Evolutionary conservation across 345 rosid genomes (phyloP).

Genomic region (Angophora floribunda): DNA sequence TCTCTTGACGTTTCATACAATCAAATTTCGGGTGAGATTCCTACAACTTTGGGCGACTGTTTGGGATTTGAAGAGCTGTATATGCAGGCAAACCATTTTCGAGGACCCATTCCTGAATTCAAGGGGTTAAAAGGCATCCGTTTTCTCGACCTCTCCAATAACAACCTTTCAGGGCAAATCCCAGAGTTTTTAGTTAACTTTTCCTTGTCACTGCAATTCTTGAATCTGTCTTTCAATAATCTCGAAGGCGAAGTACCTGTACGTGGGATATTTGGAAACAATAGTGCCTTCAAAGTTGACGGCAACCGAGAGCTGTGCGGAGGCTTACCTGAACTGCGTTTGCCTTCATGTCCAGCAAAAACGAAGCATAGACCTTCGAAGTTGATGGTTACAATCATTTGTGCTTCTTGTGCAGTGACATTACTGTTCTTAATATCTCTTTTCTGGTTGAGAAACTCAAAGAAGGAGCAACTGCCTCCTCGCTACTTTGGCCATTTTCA

Average conservation of each 20-base stretch:
- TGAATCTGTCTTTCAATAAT: constrained; percentile 5
- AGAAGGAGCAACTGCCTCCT: not conserved
- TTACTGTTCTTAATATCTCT: not conserved
- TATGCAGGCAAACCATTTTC: not conserved
- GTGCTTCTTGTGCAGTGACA: not conserved
- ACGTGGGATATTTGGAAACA: constrained; percentile 1
- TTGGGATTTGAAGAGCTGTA: not conserved
- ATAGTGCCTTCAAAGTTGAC: not conserved
- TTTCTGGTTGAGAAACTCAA: not conserved
- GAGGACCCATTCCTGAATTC: constrained; percentile 6
- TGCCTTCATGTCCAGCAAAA: not conserved
- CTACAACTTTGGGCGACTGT: not conserved
- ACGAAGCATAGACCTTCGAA: not conserved
- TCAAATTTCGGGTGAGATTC: constrained; percentile 1
- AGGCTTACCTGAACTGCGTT: not conserved
- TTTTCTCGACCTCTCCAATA: constrained; percentile 6
- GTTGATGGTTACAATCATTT: not conserved
- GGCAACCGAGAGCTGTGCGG: constrained; percentile 3
- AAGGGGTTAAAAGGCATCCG: not conserved
- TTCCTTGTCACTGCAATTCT: not conserved
- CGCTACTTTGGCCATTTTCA: not conserved
- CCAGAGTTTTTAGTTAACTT: not conserved
- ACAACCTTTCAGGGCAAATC: constrained; percentile 1
- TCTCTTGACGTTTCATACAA: not conserved
- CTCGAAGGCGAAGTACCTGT: constrained; percentile 4